Conservation (phyloP, 2,329 filamentous ascomycete species). For the Penicillium crustosum region DNA sequence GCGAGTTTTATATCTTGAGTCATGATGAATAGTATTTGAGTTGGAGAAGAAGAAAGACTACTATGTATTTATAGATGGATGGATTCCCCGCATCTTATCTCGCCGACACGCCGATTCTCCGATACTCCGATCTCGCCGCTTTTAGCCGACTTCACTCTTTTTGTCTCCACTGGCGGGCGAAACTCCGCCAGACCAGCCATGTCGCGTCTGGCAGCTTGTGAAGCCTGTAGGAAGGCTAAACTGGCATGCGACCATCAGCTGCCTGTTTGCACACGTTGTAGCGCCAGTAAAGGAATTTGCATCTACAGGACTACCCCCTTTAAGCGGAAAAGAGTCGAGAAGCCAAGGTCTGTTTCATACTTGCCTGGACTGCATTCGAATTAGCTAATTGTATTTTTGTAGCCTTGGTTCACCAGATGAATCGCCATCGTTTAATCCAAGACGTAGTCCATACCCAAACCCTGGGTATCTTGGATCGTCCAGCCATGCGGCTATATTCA, state of each 20-base stretch:
- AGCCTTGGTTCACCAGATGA: slow-evolving; percentile 21
- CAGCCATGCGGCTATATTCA: slow-evolving; percentile 32
- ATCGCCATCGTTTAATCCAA: slow-evolving; percentile 22
- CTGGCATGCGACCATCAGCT: slow-evolving; percentile 26
- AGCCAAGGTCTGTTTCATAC: slow-evolving; percentile 20
- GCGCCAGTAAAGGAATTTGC: slow-evolving; percentile 20
- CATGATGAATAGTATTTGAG: slow-evolving; percentile 11
- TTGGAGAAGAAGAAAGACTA: background rate
- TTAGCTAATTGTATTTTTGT: slow-evolving; percentile 1
- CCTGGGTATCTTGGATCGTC: slow-evolving; percentile 32
- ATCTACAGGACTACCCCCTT: slow-evolving; percentile 30
- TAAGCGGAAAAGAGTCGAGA: slow-evolving; percentile 23
- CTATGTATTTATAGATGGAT: slow-evolving; percentile 9
- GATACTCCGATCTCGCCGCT: slow-evolving; percentile 14
- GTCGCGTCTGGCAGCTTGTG: slow-evolving; percentile 27
- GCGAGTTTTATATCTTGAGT: slow-evolving; percentile 30
- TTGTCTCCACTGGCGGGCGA: slow-evolving; percentile 7
- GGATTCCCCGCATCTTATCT: slow-evolving; percentile 22
- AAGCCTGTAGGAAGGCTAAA: slow-evolving; percentile 27
- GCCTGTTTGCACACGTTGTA: slow-evolving; percentile 25
- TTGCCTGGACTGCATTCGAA: background rate
- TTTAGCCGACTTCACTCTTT: slow-evolving; percentile 18
- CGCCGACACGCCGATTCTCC: slow-evolving; percentile 17
- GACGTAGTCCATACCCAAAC: slow-evolving; percentile 29
- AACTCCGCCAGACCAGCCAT: slow-evolving; percentile 14